Base-by-base conservation (phyloP, 257 asterid species). In the Solanum ossicruentum region DNA sequence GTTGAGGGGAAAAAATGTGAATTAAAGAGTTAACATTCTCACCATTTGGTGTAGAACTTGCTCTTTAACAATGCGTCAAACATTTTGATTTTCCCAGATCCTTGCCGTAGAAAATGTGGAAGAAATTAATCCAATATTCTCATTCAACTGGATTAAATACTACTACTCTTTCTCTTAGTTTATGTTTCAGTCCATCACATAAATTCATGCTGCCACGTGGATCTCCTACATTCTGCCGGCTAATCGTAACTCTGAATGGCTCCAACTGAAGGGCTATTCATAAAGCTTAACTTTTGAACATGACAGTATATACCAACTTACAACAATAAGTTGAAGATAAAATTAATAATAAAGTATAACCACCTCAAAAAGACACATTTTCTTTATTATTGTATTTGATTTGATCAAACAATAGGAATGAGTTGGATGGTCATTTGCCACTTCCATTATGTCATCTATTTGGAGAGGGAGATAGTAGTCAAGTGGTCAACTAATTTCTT, bases 21-120 rank as follows among this genome's bases (percentile, higher is more conserved):
- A 26, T 60, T 60, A 80, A 49, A 73, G 15, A 26, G 78, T 26
- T 67, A 15, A 72, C 23, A 67, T 71, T 84, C 89, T 83, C 21
- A 96, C 99, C 98, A 89, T 93, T 92, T 96, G 75, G 89, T 8
- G 63, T 75, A 89, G 84, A 96, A 93, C 88, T 91, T 93, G 94
- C 93, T 93, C 84, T 93, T 93, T 88, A 89, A 71, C 77, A 91
- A 84, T 70, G 88, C 87, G 82, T 92, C 93, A 75, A 93, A 89
- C 98, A 94, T 93, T 73, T 88, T 32, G 8, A 11, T 80, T 10
- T 80, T 26, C 26, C 86, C 18, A 67, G 41, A 8, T 21, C 36
- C 3, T 61, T 21, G 7, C 39, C 17, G 12, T 61, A 1, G 36
- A 61, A 60, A 61, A 63, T 63, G 41, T 3, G 4, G 23, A 57